Evolutionary conservation across 1,284 basidiomycete genomes (phyloP).

Genomic region (Cutaneotrichosporon sp.): DNA sequence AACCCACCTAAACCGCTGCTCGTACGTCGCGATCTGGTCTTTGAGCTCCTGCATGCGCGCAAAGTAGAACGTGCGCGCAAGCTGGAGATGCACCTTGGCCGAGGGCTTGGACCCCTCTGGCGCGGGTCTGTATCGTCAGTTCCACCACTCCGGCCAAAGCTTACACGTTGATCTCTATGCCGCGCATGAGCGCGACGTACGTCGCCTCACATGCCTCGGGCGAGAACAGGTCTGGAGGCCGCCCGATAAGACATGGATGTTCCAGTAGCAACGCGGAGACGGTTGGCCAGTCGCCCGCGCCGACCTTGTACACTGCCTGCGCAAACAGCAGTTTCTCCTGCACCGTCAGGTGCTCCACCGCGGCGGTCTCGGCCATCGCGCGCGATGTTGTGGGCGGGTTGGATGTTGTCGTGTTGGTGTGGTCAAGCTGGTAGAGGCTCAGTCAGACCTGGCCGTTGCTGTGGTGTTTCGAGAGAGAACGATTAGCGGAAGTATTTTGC

Average conservation of each 20-base stretch:
- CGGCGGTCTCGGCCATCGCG: slow-evolving; percentile 10
- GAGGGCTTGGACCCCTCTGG: slow-evolving; percentile 34
- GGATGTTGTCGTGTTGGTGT: neutral
- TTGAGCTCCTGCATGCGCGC: slow-evolving; percentile 65
- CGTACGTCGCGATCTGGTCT: slow-evolving; percentile 62
- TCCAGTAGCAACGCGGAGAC: slow-evolving; percentile 63
- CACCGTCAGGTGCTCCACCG: slow-evolving; percentile 28
- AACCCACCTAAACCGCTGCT: slow-evolving; percentile 67
- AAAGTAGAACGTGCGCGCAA: slow-evolving; percentile 68
- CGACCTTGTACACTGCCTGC: slow-evolving; percentile 77
- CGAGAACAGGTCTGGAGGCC: slow-evolving; percentile 62
- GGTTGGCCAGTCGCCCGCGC: slow-evolving; percentile 64
- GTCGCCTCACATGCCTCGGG: slow-evolving; percentile 61
- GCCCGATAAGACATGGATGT: slow-evolving; percentile 49
- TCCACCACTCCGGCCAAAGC: no score
- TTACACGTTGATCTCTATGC: slow-evolving; percentile 63
- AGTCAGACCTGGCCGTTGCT: no score
- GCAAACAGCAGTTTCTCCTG: slow-evolving; percentile 62
- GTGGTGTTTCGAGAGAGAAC: no score
- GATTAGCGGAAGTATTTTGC: no score
- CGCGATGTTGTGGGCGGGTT: neutral
- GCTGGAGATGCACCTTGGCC: slow-evolving; percentile 57
- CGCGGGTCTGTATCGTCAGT: slow-evolving; percentile 30
- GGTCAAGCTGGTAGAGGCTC: no score
- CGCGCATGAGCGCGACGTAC: slow-evolving; percentile 63